Percentiles rank a stretch among this genome's conserved stretches.
Evolutionary conservation across 176 grass and related monocot genomes (phyloP).

Genomic region (Oryza glumipatula): DNA sequence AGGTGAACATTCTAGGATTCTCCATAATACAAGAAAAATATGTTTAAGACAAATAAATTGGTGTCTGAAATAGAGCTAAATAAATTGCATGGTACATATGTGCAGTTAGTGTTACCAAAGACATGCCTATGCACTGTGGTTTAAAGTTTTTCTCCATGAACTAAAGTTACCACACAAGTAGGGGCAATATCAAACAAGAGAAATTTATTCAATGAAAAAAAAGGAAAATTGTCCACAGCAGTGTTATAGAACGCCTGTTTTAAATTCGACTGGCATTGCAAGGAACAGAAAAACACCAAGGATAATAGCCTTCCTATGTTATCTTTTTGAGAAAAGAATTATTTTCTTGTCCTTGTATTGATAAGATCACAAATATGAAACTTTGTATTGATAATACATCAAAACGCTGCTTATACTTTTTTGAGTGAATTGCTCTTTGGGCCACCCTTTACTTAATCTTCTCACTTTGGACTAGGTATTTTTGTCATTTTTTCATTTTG

Average conservation of each 20-base stretch:
- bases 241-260: background rate
- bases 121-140: background rate
- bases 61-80: too few relatives aligned
- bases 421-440: background rate
- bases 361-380: background rate
- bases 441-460: too few relatives aligned
- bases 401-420: background rate
- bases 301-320: background rate
- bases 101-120: conserved; percentile 19
- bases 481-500: background rate
- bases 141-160: background rate
- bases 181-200: background rate
- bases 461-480: too few relatives aligned
- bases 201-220: background rate
- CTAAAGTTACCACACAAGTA: background rate
- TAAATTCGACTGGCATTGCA: background rate
- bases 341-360: background rate
- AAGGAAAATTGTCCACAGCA: background rate
- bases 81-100: background rate
- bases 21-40: background rate
- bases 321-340: background rate
- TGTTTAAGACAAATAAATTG: background rate
- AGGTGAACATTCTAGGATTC: background rate
- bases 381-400: too few relatives aligned
- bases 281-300: background rate